Percentiles rank a stretch among this genome's conserved stretches.
These are phyloP conservation scores for Chlorella sp. DNA, from an alignment of 139 green algal species.

Conservation along the genomic window DNA sequence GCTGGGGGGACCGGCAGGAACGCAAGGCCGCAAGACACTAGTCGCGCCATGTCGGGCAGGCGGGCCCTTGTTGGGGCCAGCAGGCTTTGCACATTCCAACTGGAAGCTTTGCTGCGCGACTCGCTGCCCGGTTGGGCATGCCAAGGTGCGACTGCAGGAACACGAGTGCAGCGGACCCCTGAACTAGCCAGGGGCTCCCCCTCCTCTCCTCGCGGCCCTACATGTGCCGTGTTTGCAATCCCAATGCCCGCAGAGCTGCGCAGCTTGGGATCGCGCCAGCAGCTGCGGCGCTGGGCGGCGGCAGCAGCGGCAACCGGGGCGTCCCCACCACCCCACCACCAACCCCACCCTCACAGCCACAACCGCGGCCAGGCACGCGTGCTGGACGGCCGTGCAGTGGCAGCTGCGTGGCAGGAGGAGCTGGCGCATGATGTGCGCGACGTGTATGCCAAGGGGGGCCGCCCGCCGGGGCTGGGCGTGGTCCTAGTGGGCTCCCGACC, in stretches of 20 bases:
- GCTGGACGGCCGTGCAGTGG: conserved; percentile 32
- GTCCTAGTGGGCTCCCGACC: conserved; percentile 92
- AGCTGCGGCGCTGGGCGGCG: neutral
- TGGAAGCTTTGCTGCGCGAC: neutral
- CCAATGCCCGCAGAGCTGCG: neutral
- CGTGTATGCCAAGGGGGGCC: conserved; percentile 38
- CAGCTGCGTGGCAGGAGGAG: conserved; percentile 47
- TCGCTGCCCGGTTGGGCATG: neutral
- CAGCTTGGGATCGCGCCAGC: neutral
- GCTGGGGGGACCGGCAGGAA: too few species aligned
- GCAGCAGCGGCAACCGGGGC: neutral
- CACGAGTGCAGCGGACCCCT: too few species aligned
- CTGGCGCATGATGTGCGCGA: conserved; percentile 44
- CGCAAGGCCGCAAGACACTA: too few species aligned
- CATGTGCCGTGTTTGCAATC: too few species aligned
- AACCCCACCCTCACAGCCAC: neutral
- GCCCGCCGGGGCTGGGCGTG: conserved; percentile 86
- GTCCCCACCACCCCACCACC: too few species aligned
- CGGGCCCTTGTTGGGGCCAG: neutral
- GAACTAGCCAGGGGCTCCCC: too few species aligned
- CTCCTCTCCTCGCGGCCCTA: too few species aligned
- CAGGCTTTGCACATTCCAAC: neutral
- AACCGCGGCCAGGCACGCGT: neutral
- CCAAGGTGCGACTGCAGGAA: neutral
- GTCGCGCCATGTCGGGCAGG: too few species aligned